Conservation (phyloP, 73 alveolate genomes). For the Paraurostyla sp. region DNA sequence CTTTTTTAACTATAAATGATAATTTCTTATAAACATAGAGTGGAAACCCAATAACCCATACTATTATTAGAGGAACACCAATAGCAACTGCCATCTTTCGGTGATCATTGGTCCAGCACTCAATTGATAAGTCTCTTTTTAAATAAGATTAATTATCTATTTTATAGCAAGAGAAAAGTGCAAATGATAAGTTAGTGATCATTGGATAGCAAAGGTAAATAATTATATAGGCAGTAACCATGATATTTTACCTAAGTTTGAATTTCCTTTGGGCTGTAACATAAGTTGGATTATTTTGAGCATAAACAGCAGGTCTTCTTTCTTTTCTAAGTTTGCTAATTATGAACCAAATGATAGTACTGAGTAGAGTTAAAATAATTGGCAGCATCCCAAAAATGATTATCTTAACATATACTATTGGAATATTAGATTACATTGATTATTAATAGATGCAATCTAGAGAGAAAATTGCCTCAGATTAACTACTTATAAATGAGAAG, state of each 20-base stretch:
- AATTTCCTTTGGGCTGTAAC: no score
- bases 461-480: neutral
- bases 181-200: neutral
- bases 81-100: neutral
- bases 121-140: slow-evolving; percentile 1
- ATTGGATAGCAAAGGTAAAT: slow-evolving; percentile 34
- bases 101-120: slow-evolving; percentile 43
- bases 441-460: slow-evolving; percentile 26
- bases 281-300: no score
- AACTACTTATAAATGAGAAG: slow-evolving; percentile 37
- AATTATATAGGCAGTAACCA: slow-evolving; percentile 19
- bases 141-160: slow-evolving; percentile 23
- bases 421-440: neutral
- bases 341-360: neutral
- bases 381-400: slow-evolving; percentile 9
- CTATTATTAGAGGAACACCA: neutral
- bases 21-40: neutral
- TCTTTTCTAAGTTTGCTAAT: neutral
- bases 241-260: neutral
- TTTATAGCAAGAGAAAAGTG: slow-evolving; percentile 10
- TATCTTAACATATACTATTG: neutral
- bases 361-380: neutral
- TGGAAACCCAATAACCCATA: slow-evolving; percentile 48
- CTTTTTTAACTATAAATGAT: no score
- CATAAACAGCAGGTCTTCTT: neutral